phyloP scores from a whole-genome alignment of 805 yeast genomes.

The Naumovozyma castellii region DNA sequence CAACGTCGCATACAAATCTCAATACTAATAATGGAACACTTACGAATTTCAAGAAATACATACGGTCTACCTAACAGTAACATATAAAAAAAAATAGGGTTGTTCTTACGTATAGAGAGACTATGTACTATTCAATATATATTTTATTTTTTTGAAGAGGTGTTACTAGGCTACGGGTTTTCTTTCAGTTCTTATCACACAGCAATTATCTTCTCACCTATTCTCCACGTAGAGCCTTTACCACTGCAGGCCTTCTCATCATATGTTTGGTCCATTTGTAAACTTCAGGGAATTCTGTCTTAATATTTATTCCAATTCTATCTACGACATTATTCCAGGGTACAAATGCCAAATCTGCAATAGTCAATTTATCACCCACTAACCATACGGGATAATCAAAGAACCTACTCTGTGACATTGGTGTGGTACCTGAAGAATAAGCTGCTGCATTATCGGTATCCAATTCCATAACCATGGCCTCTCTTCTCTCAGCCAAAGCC shows the following conservation, averaged over 20 bases:
- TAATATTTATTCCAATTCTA: slow-evolving; percentile 79
- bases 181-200: too few relatives aligned
- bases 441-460: slow-evolving; percentile 83
- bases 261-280: slow-evolving; percentile 90
- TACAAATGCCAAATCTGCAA: slow-evolving; percentile 86
- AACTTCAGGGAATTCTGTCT: slow-evolving; percentile 86
- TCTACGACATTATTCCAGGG: slow-evolving; percentile 97
- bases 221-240: slow-evolving; percentile 75
- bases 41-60: too few relatives aligned
- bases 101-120: too few relatives aligned
- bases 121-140: too few relatives aligned
- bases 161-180: too few relatives aligned
- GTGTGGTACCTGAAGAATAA: slow-evolving; percentile 80
- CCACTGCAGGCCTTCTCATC: slow-evolving; percentile 91
- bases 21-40: too few relatives aligned
- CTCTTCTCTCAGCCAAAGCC: slow-evolving; percentile 89
- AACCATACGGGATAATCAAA: slow-evolving; percentile 93
- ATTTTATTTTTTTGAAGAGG: too few relatives aligned
- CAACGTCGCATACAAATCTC: too few relatives aligned
- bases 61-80: too few relatives aligned
- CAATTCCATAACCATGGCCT: slow-evolving; percentile 78
- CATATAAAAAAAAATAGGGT: too few relatives aligned
- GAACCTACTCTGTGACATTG: slow-evolving; percentile 72
- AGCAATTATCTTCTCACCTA: too few relatives aligned
- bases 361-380: slow-evolving; percentile 74